Conservation (phyloP, 179 eudicot species). For the Carnegiea gigantea region DNA sequence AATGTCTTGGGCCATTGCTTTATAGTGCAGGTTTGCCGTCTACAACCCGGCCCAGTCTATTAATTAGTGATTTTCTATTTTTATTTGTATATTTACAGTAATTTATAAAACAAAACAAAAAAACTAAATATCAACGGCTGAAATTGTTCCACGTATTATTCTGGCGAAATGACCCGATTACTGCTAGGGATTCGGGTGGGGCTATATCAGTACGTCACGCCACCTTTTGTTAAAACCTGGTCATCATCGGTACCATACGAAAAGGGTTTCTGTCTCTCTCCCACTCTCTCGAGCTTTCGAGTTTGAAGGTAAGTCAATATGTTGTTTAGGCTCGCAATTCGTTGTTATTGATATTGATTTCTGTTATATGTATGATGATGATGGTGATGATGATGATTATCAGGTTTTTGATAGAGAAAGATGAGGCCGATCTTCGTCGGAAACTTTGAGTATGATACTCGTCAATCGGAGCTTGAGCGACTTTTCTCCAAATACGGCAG, state of each 20-base stretch:
- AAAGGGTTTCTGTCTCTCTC: constrained; percentile 20
- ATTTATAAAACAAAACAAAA: too few species aligned
- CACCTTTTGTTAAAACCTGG: not conserved
- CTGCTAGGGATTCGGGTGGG: not conserved
- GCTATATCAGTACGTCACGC: not conserved
- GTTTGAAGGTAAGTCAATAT: constrained; percentile 19
- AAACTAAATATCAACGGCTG: not conserved
- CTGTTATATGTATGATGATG: not conserved
- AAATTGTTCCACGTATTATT: too few species aligned
- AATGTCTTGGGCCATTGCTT: too few species aligned
- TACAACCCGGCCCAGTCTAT: not conserved
- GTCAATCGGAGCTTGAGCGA: constrained; percentile 79
- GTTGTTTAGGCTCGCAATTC: not conserved
- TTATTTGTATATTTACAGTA: not conserved
- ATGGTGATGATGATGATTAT: not conserved
- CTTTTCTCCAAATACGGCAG: constrained; percentile 76
- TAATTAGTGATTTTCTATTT: not conserved
- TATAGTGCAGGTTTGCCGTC: too few species aligned
- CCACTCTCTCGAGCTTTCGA: not conserved
- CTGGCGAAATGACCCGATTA: not conserved
- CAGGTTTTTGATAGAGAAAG: constrained; percentile 13
- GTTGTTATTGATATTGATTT: not conserved
- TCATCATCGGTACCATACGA: not conserved
- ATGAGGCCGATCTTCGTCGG: constrained; percentile 79
- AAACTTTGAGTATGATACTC: constrained; percentile 78